These are phyloP conservation scores for Hypomontagnella submonticulosa DNA, from an alignment of 495 filamentous ascomycete species.

Conservation along the genomic window DNA sequence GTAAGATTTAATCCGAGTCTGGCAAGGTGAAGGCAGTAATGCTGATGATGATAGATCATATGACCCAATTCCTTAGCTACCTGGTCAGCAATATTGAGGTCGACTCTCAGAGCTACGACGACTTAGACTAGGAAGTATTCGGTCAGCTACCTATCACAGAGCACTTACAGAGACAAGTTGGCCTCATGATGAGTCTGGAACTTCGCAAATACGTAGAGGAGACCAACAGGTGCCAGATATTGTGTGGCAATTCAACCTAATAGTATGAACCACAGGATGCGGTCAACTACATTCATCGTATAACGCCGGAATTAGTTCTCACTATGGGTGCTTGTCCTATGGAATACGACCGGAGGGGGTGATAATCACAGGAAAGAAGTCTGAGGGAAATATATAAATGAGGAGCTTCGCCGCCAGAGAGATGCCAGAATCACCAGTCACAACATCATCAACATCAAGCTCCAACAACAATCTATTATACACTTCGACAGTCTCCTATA, in stretches of 20 bases:
- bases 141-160: slow-evolving; percentile 18
- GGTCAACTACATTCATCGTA: slow-evolving; percentile 17
- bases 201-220: neutral
- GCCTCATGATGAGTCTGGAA: neutral
- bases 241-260: slow-evolving; percentile 10
- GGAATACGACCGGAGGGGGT: neutral
- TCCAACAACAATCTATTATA: slow-evolving; percentile 10
- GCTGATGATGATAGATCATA: slow-evolving; percentile 20
- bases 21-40: slow-evolving; percentile 3
- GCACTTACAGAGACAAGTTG: neutral
- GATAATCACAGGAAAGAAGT: neutral
- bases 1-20: slow-evolving; percentile 20
- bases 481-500: slow-evolving; percentile 5
- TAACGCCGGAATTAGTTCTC: slow-evolving; percentile 19
- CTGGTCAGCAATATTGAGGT: slow-evolving; percentile 20
- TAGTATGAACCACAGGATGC: slow-evolving; percentile 25
- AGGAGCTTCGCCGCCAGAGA: slow-evolving; percentile 4
- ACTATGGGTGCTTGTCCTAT: neutral
- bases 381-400: slow-evolving; percentile 26
- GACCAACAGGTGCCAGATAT: neutral
- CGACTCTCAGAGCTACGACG: neutral
- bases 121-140: neutral
- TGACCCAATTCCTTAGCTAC: neutral
- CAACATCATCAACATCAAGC: slow-evolving; percentile 22
- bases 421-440: slow-evolving; percentile 22